Base-by-base conservation (phyloP, 371 early-diverging fungal genomes). In the Thermomucor indicae-seudaticae region DNA sequence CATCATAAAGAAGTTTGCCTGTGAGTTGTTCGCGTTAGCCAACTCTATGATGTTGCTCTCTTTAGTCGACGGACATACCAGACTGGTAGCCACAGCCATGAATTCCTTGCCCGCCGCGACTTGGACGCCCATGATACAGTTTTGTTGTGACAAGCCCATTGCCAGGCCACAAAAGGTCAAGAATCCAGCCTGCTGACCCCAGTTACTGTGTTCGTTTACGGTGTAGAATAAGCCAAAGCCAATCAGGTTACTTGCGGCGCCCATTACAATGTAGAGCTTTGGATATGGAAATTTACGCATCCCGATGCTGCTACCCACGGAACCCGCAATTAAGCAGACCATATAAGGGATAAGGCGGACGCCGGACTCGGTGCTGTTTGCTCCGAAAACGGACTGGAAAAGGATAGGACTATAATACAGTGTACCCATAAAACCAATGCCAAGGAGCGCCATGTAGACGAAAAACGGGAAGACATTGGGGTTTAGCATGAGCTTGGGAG, bases 371-470 rank as follows among this genome's bases (percentile, higher is more conserved):
- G 66, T 65, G 34, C 68, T 64, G 40, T 63, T 45, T 3, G 68
- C 70, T 14, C 62, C 68, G 53, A 67, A 74, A 1, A 70, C 71
- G 43, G 68, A 44, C 48, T 74, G 74, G 67, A 78, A 85, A 32
- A 74, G 82, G 27, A 81, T 41, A 3, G 90, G 82, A 11, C 85
- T 70, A 61, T 87, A 88, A 58, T 85, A 92, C 11, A 89, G 55
- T 14, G 83, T 72, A 22, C 80, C 76, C 42, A 86, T 80, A 53
- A 89, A 85, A 12, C 76, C 63, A 35, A 87, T 78, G 20, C 92
- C 92, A 23, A 85, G 40, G 43, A 73, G 78, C 57, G 86, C 75
- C 23, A 58, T 62, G 28, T 58, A 51, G 24, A 47, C 25, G 25
- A 38, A 51, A 25, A 52, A 30, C 8, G 45, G 17, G 7, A 47